A percentile compares a stretch with the other conserved stretches of the same genome.
Evolutionary conservation across 306 rosid species (phyloP).

Genomic region (Prinsepia uniflora): DNA sequence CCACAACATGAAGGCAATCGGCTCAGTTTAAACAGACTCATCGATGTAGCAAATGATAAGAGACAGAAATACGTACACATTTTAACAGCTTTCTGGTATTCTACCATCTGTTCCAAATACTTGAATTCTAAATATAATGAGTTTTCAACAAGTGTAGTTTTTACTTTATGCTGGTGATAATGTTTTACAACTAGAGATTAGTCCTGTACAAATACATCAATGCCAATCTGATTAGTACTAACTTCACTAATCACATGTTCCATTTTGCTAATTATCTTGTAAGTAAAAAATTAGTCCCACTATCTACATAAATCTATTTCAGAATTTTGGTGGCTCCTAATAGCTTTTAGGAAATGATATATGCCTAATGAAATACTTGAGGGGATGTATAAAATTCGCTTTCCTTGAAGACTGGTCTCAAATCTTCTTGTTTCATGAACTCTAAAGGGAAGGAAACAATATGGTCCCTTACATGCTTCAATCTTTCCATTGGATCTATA

Average conservation of each 20-base stretch:
- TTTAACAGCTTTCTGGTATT: conserved; percentile 3
- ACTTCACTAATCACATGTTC: not conserved
- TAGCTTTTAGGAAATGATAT: not conserved
- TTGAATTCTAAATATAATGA: not conserved
- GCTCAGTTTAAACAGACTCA: not conserved
- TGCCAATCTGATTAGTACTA: not conserved
- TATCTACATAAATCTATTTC: not conserved
- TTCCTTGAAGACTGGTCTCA: conserved; percentile 45
- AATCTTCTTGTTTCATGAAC: conserved; percentile 42
- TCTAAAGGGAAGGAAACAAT: conserved; percentile 43
- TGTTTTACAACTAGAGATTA: not conserved
- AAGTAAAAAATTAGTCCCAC: not conserved
- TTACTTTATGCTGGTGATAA: not conserved
- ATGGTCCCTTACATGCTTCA: conserved; percentile 37
- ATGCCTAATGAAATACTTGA: conserved; percentile 37
- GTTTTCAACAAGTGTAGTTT: not conserved
- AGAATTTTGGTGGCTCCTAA: not conserved
- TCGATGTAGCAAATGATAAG: conserved; percentile 10
- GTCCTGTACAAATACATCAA: conserved; percentile 19
- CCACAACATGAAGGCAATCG: not conserved
- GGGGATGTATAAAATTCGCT: conserved; percentile 46
- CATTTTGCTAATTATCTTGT: too few relatives aligned
- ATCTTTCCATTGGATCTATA: conserved; percentile 34
- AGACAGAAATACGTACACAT: conserved; percentile 7
- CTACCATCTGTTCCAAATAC: not conserved